A percentile compares a stretch with the other conserved stretches of the same genome.
phyloP scores from a whole-genome alignment of 371 early-diverging fungal species.

The Zychaea mexicana region DNA sequence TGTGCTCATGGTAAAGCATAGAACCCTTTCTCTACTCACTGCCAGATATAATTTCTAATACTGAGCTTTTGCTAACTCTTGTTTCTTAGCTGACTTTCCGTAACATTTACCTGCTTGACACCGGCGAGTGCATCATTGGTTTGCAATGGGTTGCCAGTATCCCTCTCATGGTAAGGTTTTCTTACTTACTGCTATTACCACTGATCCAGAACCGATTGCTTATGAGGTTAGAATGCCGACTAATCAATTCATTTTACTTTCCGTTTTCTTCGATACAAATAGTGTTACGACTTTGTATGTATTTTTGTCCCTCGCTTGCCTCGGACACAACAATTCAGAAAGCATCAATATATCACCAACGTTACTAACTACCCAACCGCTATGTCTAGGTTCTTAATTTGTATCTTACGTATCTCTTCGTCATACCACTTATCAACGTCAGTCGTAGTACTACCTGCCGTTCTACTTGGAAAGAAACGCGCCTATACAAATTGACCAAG shows the following conservation, averaged over 20 bases:
- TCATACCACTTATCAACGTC: constrained; percentile 41
- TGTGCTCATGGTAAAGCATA: constrained; percentile 40
- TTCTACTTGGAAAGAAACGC: constrained; percentile 37
- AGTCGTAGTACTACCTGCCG: constrained; percentile 28
- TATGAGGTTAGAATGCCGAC: not conserved
- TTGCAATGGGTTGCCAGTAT: constrained; percentile 49
- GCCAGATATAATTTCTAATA: not conserved
- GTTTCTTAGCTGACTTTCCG: constrained; percentile 41
- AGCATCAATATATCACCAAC: not conserved
- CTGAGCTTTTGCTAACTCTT: not conserved
- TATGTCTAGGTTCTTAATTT: constrained; percentile 31
- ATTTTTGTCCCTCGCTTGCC: no score
- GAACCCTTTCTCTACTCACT: no score
- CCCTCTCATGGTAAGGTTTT: constrained; percentile 36
- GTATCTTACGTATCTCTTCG: constrained; percentile 52
- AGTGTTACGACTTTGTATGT: constrained; percentile 46
- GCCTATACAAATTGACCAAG: constrained; percentile 46
- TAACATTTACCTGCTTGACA: constrained; percentile 38
- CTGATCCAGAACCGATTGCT: not conserved
- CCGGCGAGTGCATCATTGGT: constrained; percentile 54
- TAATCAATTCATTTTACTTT: not conserved
- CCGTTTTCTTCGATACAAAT: not conserved
- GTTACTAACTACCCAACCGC: not conserved
- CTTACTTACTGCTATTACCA: not conserved
- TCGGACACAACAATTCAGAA: not conserved